Evolutionary conservation across 2,329 filamentous ascomycete genomes (phyloP).

Genomic region (Penicillium sp.): DNA sequence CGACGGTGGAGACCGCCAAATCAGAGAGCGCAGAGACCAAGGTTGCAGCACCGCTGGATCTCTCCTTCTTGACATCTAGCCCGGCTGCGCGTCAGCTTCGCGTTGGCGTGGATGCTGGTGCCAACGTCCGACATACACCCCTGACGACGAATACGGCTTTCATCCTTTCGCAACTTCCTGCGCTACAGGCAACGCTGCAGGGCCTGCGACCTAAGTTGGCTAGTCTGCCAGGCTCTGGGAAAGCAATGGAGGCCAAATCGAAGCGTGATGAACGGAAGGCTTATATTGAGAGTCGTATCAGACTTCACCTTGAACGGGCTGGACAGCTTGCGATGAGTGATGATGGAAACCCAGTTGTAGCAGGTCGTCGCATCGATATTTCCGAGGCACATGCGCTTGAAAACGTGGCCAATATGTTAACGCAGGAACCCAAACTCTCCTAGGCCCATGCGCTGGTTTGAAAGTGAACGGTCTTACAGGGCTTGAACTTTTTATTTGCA

Average conservation of each 20-base stretch:
- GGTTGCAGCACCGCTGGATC: conserved; percentile 32
- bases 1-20: conserved; percentile 27
- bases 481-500: conserved; percentile 9
- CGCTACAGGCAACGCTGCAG: conserved; percentile 68
- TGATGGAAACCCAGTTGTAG: conserved; percentile 34
- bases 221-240: conserved; percentile 37
- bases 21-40: conserved; percentile 14
- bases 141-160: conserved; percentile 59
- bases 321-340: conserved; percentile 38
- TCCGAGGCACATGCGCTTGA: conserved; percentile 44
- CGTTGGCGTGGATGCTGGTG: conserved; percentile 40
- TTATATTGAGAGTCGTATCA: conserved; percentile 80
- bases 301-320: conserved; percentile 67
- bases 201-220: conserved; percentile 65
- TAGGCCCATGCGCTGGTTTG: conserved; percentile 2
- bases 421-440: conserved; percentile 20
- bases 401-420: conserved; percentile 37
- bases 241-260: conserved; percentile 44
- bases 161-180: conserved; percentile 76
- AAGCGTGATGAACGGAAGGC: conserved; percentile 70
- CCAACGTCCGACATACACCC: conserved; percentile 35
- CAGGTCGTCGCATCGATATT: conserved; percentile 40
- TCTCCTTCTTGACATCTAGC: conserved; percentile 58
- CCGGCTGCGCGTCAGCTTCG: conserved; percentile 48
- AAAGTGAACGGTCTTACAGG: conserved; percentile 2